Evolutionary conservation across 176 grass and related monocot genomes (phyloP).

Genomic region (Rhynchospora pubera): DNA sequence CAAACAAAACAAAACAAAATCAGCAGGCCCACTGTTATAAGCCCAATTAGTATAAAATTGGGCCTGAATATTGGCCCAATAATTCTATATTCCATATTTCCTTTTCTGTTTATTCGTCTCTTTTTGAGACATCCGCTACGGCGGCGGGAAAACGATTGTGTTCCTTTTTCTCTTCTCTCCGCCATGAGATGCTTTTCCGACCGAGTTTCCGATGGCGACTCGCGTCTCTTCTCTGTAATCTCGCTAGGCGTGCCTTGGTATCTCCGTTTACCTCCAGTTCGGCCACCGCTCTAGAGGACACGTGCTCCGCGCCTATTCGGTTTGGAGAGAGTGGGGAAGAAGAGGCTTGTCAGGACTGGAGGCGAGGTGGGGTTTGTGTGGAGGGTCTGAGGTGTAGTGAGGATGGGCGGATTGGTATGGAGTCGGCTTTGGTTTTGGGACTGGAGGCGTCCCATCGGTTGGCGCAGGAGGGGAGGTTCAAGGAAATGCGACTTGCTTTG

Average conservation of each 20-base stretch:
- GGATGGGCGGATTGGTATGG: neutral
- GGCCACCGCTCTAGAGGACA: neutral
- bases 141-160: neutral
- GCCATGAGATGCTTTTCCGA: conserved; percentile 16
- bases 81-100: neutral
- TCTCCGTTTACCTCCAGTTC: neutral
- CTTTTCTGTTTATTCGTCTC: neutral
- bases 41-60: neutral
- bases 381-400: neutral
- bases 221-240: neutral
- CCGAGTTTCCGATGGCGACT: conserved; percentile 4
- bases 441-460: conserved; percentile 42
- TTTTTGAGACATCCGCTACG: neutral
- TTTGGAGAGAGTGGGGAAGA: neutral
- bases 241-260: neutral
- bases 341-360: neutral
- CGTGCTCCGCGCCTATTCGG: neutral
- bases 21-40: neutral
- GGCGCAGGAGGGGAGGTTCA: conserved; percentile 44
- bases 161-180: neutral
- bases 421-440: conserved; percentile 10
- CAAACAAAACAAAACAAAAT: neutral
- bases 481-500: conserved; percentile 42
- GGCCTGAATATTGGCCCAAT: neutral
- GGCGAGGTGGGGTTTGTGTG: neutral